phyloP scores from a whole-genome alignment of 306 rosid species.

The Ammopiptanthus mongolicus region DNA sequence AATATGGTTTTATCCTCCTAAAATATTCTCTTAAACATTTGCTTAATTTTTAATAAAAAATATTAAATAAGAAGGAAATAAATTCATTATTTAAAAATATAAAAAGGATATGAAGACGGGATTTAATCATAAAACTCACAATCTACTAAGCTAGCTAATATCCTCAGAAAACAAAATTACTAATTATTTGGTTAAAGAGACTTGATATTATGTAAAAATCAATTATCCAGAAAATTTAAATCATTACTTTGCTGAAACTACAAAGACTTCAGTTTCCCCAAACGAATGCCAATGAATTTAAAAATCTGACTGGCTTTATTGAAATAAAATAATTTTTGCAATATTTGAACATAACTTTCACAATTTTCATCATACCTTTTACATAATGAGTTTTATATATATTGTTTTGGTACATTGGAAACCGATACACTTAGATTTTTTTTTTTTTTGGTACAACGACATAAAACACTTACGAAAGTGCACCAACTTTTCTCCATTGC shows the following conservation, averaged over 20 bases:
- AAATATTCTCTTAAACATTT: too few relatives aligned
- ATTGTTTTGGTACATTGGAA: not conserved
- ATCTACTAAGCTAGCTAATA: too few relatives aligned
- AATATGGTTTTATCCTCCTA: too few relatives aligned
- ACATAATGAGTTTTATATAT: not conserved
- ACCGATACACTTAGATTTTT: not conserved
- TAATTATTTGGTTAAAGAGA: not conserved
- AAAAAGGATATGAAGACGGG: too few relatives aligned
- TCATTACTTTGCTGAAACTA: not conserved
- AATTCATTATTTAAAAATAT: too few relatives aligned
- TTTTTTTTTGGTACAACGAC: not conserved
- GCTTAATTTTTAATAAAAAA: too few relatives aligned
- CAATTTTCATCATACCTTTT: not conserved
- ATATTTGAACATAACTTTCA: not conserved
- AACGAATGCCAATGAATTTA: not conserved
- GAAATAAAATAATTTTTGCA: not conserved
- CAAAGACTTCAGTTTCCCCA: not conserved
- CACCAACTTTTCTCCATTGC: not conserved
- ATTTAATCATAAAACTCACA: too few relatives aligned
- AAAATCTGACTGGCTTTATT: not conserved
- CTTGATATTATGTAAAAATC: not conserved
- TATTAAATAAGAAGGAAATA: too few relatives aligned
- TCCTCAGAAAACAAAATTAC: too few relatives aligned
- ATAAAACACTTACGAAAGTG: not conserved
- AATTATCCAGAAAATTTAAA: not conserved